phyloP scores from a whole-genome alignment of 2,329 filamentous ascomycete genomes.

The Lecanosticta acicola region DNA sequence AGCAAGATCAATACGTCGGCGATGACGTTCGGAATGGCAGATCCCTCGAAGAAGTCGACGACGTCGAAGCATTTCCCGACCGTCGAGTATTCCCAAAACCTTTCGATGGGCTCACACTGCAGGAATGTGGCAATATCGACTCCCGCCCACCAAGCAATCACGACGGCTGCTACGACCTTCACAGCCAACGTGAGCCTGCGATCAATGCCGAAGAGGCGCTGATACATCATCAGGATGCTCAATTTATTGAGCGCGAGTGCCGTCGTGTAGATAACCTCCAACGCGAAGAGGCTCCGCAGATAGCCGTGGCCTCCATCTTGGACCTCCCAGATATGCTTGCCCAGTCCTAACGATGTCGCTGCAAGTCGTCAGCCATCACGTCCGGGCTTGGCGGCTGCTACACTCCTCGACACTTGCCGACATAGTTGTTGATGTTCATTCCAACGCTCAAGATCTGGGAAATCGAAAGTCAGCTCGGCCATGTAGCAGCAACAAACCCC shows the following conservation, averaged over 20 bases:
- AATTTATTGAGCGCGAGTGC: slow-evolving; percentile 16
- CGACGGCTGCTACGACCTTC: slow-evolving; percentile 8
- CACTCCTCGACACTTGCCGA: background rate
- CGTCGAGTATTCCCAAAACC: slow-evolving; percentile 9
- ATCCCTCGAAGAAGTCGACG: slow-evolving; percentile 10
- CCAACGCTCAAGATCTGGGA: background rate
- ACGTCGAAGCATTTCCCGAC: slow-evolving; percentile 10
- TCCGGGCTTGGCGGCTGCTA: background rate
- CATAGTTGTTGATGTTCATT: background rate
- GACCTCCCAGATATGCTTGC: slow-evolving; percentile 12
- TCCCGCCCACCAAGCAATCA: slow-evolving; percentile 12
- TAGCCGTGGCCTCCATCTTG: slow-evolving; percentile 9
- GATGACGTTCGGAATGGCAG: slow-evolving; percentile 15
- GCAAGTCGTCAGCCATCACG: background rate
- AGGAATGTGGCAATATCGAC: slow-evolving; percentile 12
- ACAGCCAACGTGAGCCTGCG: slow-evolving; percentile 2
- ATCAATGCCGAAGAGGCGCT: slow-evolving; percentile 15
- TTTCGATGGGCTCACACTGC: slow-evolving; percentile 11
- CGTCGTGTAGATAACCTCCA: slow-evolving; percentile 12
- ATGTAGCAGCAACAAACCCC: too few species aligned
- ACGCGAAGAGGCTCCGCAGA: slow-evolving; percentile 10
- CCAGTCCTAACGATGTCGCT: slow-evolving; percentile 6
- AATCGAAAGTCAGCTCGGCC: too few species aligned
- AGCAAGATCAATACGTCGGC: slow-evolving; percentile 12
- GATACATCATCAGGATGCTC: slow-evolving; percentile 16